Conservation (phyloP, 176 grass and related monocot genomes). For the Aegilops sharonensis region DNA sequence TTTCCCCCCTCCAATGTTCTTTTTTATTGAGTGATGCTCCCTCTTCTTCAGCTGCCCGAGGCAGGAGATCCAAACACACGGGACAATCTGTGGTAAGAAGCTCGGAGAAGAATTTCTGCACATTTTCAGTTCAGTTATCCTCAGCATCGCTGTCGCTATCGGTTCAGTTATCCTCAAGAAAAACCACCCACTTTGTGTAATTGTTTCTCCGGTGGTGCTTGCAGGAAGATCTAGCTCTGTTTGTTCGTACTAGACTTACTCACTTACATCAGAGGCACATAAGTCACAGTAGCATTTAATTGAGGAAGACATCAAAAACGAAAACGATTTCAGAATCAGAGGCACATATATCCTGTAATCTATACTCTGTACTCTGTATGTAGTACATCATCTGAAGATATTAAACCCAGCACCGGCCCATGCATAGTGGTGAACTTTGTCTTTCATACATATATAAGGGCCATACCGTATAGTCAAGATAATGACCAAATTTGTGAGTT, state of each 20-base stretch:
- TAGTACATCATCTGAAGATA: background rate
- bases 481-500: background rate
- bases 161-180: slow-evolving; percentile 6
- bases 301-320: background rate
- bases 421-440: background rate
- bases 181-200: background rate
- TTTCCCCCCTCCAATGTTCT: background rate
- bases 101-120: background rate
- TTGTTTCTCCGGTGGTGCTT: background rate
- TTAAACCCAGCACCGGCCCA: background rate
- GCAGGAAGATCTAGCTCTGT: background rate
- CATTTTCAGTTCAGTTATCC: slow-evolving; percentile 5
- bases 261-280: background rate
- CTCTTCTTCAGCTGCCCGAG: slow-evolving; percentile 18
- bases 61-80: slow-evolving; percentile 61
- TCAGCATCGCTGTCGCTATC: background rate
- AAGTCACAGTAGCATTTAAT: background rate
- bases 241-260: background rate
- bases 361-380: background rate
- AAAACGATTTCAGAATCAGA: background rate
- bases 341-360: background rate
- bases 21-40: background rate
- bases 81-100: slow-evolving; percentile 71
- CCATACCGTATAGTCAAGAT: background rate
- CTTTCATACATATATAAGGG: background rate